Conservation (phyloP, 352 stramenopile genomes). For the Nothophytophthora sp. region DNA sequence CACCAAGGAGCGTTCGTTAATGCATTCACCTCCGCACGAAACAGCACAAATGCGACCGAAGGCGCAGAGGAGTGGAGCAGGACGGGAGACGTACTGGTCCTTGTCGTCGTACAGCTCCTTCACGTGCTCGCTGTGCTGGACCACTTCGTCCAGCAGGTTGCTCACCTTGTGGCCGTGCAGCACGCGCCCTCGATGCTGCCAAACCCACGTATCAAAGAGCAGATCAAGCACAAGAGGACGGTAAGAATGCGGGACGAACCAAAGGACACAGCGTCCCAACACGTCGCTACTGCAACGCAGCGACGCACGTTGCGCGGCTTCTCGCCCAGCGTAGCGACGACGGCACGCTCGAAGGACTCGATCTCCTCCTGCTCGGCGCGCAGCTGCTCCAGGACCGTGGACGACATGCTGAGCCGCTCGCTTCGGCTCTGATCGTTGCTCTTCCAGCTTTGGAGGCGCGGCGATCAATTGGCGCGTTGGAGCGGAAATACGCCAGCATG, state of each 20-base stretch:
- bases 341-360: conserved; percentile 70
- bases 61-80: no score
- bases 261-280: neutral
- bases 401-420: conserved; percentile 60
- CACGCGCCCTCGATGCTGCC: conserved; percentile 75
- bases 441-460: neutral
- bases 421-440: neutral
- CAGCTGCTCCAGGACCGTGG: conserved; percentile 83
- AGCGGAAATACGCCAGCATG: conserved; percentile 33
- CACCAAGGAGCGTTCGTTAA: neutral
- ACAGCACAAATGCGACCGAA: neutral
- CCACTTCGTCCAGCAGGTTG: conserved; percentile 73
- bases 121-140: conserved; percentile 65
- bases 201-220: conserved; percentile 5
- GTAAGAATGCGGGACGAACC: neutral
- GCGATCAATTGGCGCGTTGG: conserved; percentile 3
- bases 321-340: conserved; percentile 73
- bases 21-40: no score
- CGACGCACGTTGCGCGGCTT: conserved; percentile 81
- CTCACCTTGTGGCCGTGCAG: conserved; percentile 86
- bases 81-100: conserved; percentile 52
- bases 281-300: neutral
- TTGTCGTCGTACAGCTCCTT: conserved; percentile 85
- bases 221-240: neutral
- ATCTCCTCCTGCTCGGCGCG: conserved; percentile 81